Conservation (phyloP, 768 basidiomycete species). For the Rhodotorula diobovata region DNA sequence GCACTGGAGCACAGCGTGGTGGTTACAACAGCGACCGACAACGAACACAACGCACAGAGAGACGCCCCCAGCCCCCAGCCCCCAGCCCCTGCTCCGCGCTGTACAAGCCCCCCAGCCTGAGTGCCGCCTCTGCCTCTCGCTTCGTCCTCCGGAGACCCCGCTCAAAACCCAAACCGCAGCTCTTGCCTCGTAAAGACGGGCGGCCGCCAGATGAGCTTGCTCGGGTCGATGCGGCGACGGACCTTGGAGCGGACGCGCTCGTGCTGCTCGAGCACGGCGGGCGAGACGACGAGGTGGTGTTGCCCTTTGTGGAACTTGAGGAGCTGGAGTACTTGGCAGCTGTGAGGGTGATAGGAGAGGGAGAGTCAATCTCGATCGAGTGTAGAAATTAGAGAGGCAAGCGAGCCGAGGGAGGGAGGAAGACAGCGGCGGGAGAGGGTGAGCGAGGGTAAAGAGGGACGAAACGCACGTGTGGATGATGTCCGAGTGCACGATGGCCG, state of each 20-base stretch:
- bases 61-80: too few species aligned
- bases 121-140: too few species aligned
- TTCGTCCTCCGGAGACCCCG: too few species aligned
- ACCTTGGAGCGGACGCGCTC: constrained; percentile 75
- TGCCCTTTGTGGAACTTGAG: constrained; percentile 95
- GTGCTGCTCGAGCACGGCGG: constrained; percentile 83
- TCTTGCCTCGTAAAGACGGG: constrained; percentile 71
- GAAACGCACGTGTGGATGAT: constrained; percentile 92
- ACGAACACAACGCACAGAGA: too few species aligned
- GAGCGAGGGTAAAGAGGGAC: not conserved
- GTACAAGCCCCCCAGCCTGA: too few species aligned
- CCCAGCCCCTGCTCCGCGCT: too few species aligned
- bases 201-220: constrained; percentile 85
- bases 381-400: too few species aligned
- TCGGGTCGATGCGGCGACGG: constrained; percentile 70
- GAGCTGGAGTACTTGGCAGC: constrained; percentile 86
- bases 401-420: not conserved
- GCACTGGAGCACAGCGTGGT: too few species aligned
- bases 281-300: constrained; percentile 86
- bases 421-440: too few species aligned
- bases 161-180: constrained; percentile 38
- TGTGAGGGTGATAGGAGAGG: constrained; percentile 45
- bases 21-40: too few species aligned
- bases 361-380: too few species aligned
- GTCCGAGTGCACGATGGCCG: constrained; percentile 88